Base-by-base conservation (phyloP, 345 rosid genomes). In the Arabidopsis thaliana region DNA sequence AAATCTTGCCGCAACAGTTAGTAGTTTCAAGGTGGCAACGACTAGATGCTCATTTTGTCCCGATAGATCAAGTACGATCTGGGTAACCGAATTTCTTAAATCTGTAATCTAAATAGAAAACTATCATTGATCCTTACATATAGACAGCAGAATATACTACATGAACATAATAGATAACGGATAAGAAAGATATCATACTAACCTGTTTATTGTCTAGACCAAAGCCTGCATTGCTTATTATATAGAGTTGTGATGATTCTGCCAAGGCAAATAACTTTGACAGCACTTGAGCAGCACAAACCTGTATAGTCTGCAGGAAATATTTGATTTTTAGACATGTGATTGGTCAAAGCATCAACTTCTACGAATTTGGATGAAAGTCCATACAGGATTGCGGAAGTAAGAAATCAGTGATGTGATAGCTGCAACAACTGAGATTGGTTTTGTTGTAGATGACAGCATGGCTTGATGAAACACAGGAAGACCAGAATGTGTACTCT, bases 171-270 rank as follows among this genome's bases (percentile, higher is more conserved):
- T 25, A 49, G 55, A 76, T 22, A 46, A 67, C n/a, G 71, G 51
- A 48, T 55, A 68, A 63, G 52, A 59, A 65, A 78, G 24, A 67
- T 61, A 52, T 69, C 58, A 55, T n/a, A n/a, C 77, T 74, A 84
- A 92, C 97, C 93, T 88, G 93, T 65, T 86, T 75, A 70, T 88
- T 85, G 74, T 87, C 96, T 61, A 85, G 85, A 81, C 85, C 86
- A 81, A 94, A 84, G 84, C 85, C 82, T 42, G 86, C 75, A 59
- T 80, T 84, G 67, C 82, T 83, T 67, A 83, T 71, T 48, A 76
- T 37, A 78, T 82, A 52, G 63, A 86, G 87, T 77, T 86, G 89
- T 64, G 82, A 58, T 77, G 79, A 65, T 66, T 87, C 91, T 53
- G 89, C 85, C 53, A 82, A 42, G 74, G 71, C 76, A 75, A 90